Evolutionary conservation across 2,329 filamentous ascomycete genomes (phyloP).

Genomic region (Fusarium sp.): DNA sequence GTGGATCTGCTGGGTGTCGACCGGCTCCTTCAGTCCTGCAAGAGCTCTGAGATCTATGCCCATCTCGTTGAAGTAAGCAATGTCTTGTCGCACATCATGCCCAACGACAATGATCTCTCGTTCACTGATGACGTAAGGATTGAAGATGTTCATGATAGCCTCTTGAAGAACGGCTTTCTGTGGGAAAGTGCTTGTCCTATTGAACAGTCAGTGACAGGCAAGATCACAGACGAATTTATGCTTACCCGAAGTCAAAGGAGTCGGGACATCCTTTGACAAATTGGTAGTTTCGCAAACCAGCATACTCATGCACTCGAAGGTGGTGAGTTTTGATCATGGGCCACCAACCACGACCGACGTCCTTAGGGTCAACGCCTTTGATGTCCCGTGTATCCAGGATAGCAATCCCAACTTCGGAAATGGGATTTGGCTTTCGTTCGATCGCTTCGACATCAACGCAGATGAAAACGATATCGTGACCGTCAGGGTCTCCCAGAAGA

Average conservation of each 20-base stretch:
- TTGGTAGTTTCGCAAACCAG: constrained; percentile 71
- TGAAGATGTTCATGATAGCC: constrained; percentile 54
- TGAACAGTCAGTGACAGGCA: constrained; percentile 10
- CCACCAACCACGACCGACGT: constrained; percentile 74
- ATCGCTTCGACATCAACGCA: constrained; percentile 86
- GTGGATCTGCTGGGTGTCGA: constrained; percentile 82
- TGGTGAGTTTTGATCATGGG: constrained; percentile 76
- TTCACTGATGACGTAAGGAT: constrained; percentile 45
- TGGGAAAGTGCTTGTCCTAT: constrained; percentile 59
- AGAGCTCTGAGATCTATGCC: constrained; percentile 70
- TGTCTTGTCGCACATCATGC: constrained; percentile 76
- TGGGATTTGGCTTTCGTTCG: constrained; percentile 71
- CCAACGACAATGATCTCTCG: constrained; percentile 80
- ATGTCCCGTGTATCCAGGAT: constrained; percentile 78
- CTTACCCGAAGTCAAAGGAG: constrained; percentile 79
- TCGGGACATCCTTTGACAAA: constrained; percentile 81
- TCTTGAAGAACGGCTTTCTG: constrained; percentile 49
- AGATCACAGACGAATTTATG: not conserved
- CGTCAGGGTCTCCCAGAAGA: constrained; percentile 52
- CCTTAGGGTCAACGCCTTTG: constrained; percentile 67
- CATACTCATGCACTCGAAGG: constrained; percentile 79
- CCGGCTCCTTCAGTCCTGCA: constrained; percentile 66
- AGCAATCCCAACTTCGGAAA: constrained; percentile 90
- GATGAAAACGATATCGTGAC: constrained; percentile 69
- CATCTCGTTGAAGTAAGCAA: constrained; percentile 74